phyloP scores from a whole-genome alignment of 1,284 basidiomycete species.

The Farysia itapuensis region DNA sequence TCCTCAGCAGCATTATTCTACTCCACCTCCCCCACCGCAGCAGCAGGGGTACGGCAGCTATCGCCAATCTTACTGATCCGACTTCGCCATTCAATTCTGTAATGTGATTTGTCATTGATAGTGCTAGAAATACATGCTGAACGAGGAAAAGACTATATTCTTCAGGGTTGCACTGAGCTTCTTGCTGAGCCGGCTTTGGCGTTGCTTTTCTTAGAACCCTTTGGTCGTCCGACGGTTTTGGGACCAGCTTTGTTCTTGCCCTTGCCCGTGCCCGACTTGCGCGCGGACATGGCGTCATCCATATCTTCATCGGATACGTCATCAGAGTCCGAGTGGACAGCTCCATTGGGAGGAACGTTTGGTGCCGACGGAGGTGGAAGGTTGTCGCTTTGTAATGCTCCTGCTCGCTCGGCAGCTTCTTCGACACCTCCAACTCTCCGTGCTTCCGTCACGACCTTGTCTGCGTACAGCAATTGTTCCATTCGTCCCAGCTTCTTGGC shows the following conservation, averaged over 20 bases:
- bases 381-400: conserved; percentile 34
- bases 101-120: too few relatives aligned
- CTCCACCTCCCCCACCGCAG: neutral
- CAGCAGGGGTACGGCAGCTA: neutral
- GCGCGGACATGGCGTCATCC: neutral
- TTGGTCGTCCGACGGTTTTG: neutral
- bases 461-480: conserved; percentile 57
- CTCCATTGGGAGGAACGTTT: neutral
- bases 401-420: conserved; percentile 46
- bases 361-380: conserved; percentile 12
- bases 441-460: conserved; percentile 55
- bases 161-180: neutral
- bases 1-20: neutral
- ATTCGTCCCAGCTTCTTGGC: conserved; percentile 52
- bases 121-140: neutral
- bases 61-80: neutral
- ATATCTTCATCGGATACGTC: conserved; percentile 10
- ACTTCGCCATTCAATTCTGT: too few relatives aligned
- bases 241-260: neutral
- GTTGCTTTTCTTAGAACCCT: conserved; percentile 2
- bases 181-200: conserved; percentile 17
- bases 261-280: conserved; percentile 7
- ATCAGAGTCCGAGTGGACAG: conserved; percentile 5
- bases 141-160: neutral
- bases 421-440: conserved; percentile 50